These are phyloP conservation scores for Hemileccinum impolitum DNA, from an alignment of 768 basidiomycete species.

Conservation along the genomic window DNA sequence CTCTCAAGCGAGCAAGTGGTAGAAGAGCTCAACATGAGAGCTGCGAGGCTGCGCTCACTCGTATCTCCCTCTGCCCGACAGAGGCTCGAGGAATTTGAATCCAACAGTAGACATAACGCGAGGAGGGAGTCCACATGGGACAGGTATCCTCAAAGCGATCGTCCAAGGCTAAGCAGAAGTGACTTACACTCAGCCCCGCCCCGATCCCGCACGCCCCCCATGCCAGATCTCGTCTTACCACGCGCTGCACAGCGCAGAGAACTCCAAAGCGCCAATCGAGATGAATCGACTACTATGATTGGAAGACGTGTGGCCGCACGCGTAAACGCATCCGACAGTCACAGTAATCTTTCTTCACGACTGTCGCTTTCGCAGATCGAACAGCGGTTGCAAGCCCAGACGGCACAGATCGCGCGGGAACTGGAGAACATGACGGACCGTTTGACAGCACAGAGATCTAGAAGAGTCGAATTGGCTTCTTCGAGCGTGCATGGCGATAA, in stretches of 20 bases:
- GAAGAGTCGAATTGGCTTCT: constrained; percentile 21
- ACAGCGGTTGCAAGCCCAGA: constrained; percentile 28
- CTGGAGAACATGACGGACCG: constrained; percentile 31
- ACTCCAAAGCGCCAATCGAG: constrained; percentile 14
- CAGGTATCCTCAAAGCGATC: constrained; percentile 17
- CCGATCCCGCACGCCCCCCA: constrained; percentile 27
- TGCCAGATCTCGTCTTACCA: constrained; percentile 28
- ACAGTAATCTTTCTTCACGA: constrained; percentile 15
- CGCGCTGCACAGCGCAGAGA: constrained; percentile 19
- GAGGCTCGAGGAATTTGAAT: constrained; percentile 32
- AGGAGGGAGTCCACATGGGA: constrained; percentile 23
- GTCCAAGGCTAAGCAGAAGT: constrained; percentile 11
- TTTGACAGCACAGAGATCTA: constrained; percentile 21
- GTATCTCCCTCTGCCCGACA: constrained; percentile 30
- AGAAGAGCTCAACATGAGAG: constrained; percentile 28
- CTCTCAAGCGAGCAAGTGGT: constrained; percentile 27
- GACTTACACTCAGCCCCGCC: constrained; percentile 13
- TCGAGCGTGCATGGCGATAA: constrained; percentile 9
- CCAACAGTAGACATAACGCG: constrained; percentile 4
- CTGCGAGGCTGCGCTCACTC: constrained; percentile 29
- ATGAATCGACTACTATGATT: constrained; percentile 35
- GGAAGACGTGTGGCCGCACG: constrained; percentile 35
- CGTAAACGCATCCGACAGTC: constrained; percentile 19
- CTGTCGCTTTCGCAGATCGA: constrained; percentile 25
- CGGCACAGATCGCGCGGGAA: constrained; percentile 31